Percentiles rank a stretch among this genome's conserved stretches.
phyloP scores from a whole-genome alignment of 495 filamentous ascomycete species.

The Neurospora sp. region DNA sequence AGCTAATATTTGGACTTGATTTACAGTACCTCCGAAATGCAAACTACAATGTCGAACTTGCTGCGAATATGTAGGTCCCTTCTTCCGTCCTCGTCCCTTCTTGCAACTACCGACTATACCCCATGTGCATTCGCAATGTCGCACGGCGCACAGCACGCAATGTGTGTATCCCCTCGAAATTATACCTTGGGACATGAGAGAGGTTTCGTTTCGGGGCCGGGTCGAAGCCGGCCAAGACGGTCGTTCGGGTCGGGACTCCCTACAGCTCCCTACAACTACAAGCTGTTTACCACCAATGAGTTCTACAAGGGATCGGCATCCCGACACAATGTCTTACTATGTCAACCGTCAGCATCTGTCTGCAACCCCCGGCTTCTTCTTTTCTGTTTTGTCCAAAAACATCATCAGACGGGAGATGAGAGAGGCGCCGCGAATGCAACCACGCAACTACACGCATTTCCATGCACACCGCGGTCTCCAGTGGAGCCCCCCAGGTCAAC shows the following conservation, averaged over 20 bases:
- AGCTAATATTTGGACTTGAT: not conserved
- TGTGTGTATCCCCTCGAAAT: not conserved
- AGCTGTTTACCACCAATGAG: slow-evolving; percentile 2
- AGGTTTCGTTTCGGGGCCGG: not conserved
- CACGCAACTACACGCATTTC: not conserved
- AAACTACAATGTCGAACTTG: slow-evolving; percentile 40
- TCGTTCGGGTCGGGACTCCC: not conserved
- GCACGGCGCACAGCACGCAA: not conserved
- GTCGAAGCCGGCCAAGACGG: not conserved
- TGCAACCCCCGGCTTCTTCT: not conserved
- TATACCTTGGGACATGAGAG: not conserved
- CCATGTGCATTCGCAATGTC: not conserved
- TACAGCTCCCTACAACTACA: not conserved
- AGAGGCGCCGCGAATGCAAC: not conserved
- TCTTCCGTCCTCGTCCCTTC: not conserved
- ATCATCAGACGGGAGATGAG: not conserved
- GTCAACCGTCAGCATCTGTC: not conserved
- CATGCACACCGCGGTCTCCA: not conserved
- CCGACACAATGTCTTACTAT: slow-evolving; percentile 23
- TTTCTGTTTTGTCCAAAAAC: not conserved
- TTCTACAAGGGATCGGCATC: slow-evolving; percentile 19
- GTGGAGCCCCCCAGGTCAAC: not conserved
- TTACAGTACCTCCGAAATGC: slow-evolving; percentile 29
- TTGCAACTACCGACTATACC: not conserved
- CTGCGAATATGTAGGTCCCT: slow-evolving; percentile 39